Base-by-base conservation (phyloP, 495 filamentous ascomycete genomes). In the Talaromyces wortmannii region DNA sequence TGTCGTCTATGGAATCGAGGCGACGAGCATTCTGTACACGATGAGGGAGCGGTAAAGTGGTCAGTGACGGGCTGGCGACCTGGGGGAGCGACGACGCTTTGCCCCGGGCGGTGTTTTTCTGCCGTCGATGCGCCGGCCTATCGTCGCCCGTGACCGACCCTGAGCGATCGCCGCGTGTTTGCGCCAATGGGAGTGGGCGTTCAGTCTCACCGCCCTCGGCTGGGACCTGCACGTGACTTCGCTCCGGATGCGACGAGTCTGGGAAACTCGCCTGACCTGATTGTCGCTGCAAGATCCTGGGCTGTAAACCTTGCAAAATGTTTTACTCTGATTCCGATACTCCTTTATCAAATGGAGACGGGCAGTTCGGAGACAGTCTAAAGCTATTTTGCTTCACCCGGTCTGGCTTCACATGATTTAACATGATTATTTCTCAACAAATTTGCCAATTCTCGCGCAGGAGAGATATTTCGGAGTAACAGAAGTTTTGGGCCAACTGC, bases 51-150 rank as follows among this genome's bases (percentile, higher is more conserved):
- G 17, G 12, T 15, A 30, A 31, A 29, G 17, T 23, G 36, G 36
- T 40, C 36, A 40, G 36, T 40, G 8, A 8, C 36, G 52, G 13
- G 5, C 56, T 66, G 63, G 66, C 65, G 61, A 64, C 62, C 61
- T 54, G 50, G 60, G 45, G 60, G 44, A 53, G 43, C 15, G 43
- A 10, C 13, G 5, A 6, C 23, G 13, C 31, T 31, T 31, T 45
- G 40, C 43, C 40, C 6, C 2, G 52, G 29, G 52, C 52, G 52
- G 52, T 53, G 18, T 46, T 12, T 45, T 53, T 53, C 52, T 53
- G 52, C 52, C 43, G 52, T 42, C 13, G 42, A 46, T 53, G 32
- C 33, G 36, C 42, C 44, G 43, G 40, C 42, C 52, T 45, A 40
- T 53, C 52, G 52, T 45, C 52, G 52, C 43, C 17, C 16, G 29